These are phyloP conservation scores for Komagataella mondaviorum DNA, from an alignment of 805 yeast genomes.

Conservation along the genomic window DNA sequence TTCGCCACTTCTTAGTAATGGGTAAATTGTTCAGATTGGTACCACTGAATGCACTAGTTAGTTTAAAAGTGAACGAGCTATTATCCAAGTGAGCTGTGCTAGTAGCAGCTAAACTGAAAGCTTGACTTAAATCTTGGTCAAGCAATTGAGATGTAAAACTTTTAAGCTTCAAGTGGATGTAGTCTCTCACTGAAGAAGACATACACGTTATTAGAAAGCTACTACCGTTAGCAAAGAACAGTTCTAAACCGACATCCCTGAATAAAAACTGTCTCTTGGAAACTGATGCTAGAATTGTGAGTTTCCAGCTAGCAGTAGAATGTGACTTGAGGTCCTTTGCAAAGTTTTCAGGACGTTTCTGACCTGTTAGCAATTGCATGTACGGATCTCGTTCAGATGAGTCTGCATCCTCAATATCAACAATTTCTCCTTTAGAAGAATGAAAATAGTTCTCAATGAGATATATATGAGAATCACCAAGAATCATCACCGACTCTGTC, in stretches of 20 bases:
- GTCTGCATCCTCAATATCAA: conserved; percentile 59
- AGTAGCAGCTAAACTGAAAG: conserved; percentile 20
- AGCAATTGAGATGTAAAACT: conserved; percentile 34
- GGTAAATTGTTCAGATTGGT: conserved; percentile 19
- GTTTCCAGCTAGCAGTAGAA: conserved; percentile 43
- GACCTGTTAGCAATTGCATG: conserved; percentile 46
- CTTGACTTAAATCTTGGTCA: conserved; percentile 41
- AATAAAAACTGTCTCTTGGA: conserved; percentile 66
- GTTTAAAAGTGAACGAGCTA: conserved; percentile 21
- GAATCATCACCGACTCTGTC: conserved; percentile 58
- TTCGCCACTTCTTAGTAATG: conserved; percentile 60
- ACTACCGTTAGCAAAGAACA: conserved; percentile 62
- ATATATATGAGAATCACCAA: conserved; percentile 54
- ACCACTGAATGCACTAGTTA: conserved; percentile 31
- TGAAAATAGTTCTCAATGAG: conserved; percentile 59
- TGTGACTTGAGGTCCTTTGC: conserved; percentile 21
- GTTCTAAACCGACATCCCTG: conserved; percentile 70
- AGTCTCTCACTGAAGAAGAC: conserved; percentile 39
- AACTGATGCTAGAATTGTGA: conserved; percentile 44
- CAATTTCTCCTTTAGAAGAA: conserved; percentile 36
- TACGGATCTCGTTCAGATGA: conserved; percentile 50
- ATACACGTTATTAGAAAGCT: conserved; percentile 56
- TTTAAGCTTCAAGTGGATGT: conserved; percentile 33
- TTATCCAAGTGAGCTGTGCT: conserved; percentile 4
- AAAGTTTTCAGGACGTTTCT: conserved; percentile 15